Percentiles rank a stretch among this genome's conserved stretches.
Evolutionary conservation across 2,329 filamentous ascomycete genomes (phyloP).

Genomic region (Pyrenophora tritici-repentis): DNA sequence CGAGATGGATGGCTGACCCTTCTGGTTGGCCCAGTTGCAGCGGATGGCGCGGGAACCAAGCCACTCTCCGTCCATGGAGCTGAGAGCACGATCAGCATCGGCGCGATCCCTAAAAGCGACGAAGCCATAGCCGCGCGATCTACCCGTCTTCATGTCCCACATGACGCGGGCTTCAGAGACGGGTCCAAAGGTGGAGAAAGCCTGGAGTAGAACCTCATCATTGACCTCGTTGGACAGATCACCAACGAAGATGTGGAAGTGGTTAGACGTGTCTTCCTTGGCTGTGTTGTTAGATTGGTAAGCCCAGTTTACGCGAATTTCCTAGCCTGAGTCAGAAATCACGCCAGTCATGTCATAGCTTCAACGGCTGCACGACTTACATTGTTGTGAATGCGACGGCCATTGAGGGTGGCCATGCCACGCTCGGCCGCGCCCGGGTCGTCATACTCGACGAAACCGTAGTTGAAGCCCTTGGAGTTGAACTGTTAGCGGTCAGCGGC

Average conservation of each 20-base stretch:
- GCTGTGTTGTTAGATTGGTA: slow-evolving; percentile 93
- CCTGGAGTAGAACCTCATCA: slow-evolving; percentile 89
- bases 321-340: slow-evolving; percentile 59
- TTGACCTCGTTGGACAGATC: slow-evolving; percentile 99
- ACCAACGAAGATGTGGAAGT: slow-evolving; percentile 99
- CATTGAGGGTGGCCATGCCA: slow-evolving; percentile 96
- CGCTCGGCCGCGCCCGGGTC: slow-evolving; percentile 95
- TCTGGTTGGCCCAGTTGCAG: slow-evolving; percentile 99
- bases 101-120: slow-evolving; percentile 93
- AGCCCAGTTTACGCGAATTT: slow-evolving; percentile 99
- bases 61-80: slow-evolving; percentile 99
- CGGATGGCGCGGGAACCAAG: slow-evolving; percentile 96
- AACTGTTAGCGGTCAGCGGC: slow-evolving; percentile 25
- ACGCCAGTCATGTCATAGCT: slow-evolving; percentile 9
- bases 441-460: slow-evolving; percentile 98
- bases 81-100: slow-evolving; percentile 94
- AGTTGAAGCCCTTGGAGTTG: slow-evolving; percentile 84
- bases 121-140: slow-evolving; percentile 96
- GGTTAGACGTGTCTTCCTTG: slow-evolving; percentile 97
- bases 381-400: slow-evolving; percentile 91
- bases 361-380: slow-evolving; percentile 59
- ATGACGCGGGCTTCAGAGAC: slow-evolving; percentile 98
- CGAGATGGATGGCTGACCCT: slow-evolving; percentile 97
- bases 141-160: slow-evolving; percentile 99
- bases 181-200: slow-evolving; percentile 92